Base-by-base conservation (phyloP, 2,329 filamentous ascomycete species). In the Venturia aucupariae region DNA sequence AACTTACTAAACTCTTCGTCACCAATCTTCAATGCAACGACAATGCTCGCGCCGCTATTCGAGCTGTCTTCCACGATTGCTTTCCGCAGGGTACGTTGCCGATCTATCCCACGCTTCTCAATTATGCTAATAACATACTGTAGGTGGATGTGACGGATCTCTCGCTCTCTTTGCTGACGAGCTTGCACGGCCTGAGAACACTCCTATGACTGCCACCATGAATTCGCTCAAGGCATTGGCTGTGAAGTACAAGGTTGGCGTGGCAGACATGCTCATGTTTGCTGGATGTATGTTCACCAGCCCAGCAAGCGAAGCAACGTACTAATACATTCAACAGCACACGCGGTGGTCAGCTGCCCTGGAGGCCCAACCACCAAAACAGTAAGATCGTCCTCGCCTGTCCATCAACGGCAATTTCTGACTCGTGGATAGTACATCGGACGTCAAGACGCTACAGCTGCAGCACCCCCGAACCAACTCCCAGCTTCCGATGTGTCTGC, bases 201-300 rank as follows among this genome's bases (percentile, higher is more conserved):
- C 69, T 22, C 81, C 80, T 0, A 73, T 85, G 4, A 70, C 76
- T 64, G 71, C 69, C 7, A 78, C 81, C 54, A 76, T 75, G 7
- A 66, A 65, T 3, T 69, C 75, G 30, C 75, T 79, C 4, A 70
- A 72, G 42, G 65, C 66, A 1, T 75, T 81, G 68, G 76, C 76
- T 62, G 65, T 69, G 24, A 74, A 77, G 64, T 79, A 77, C 65
- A 71, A 74, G 15, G 75, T 83, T n/a, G 74, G 76, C 13, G 80
- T 81, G 67, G 82, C 82, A 22, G 82, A 85, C 70, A 72, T 85
- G 24, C 79, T 83, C 48, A 80, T 83, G 69, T 78, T 82, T 61
- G 80, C 77, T 2, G 77, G 67, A 30, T 65, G 67, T 70, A 51
- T 51, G 46, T 51, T 46, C 7, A 10, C 22, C 5, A 24, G 11